phyloP scores from a whole-genome alignment of 2,329 filamentous ascomycete genomes.

The Xylaria hypoxylon region DNA sequence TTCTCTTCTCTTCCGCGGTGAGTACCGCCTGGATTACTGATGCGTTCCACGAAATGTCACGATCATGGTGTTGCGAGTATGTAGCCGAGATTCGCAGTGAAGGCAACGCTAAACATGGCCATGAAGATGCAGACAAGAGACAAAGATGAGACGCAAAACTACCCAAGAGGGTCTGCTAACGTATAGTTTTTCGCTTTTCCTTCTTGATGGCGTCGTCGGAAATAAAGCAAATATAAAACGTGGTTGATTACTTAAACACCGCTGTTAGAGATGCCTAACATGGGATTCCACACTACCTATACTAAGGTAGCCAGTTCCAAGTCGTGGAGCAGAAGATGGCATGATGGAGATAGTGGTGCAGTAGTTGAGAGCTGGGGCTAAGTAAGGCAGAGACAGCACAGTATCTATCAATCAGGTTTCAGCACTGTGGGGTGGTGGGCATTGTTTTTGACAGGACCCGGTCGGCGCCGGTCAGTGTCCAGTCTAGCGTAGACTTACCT shows the following conservation, averaged over 20 bases:
- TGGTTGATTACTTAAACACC: conserved; percentile 10
- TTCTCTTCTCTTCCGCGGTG: conserved; percentile 14
- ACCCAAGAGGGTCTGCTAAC: not conserved
- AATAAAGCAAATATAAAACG: not conserved
- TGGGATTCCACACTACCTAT: not conserved
- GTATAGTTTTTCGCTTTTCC: not conserved
- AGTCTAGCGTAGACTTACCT: too few relatives aligned
- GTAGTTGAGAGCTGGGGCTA: conserved; percentile 7
- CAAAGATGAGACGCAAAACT: conserved; percentile 9
- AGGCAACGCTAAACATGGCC: conserved; percentile 17
- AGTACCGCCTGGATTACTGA: conserved; percentile 20
- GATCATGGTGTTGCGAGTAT: conserved; percentile 31
- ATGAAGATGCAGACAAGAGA: conserved; percentile 11
- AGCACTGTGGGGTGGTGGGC: too few relatives aligned
- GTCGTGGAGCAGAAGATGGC: not conserved
- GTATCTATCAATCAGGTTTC: too few relatives aligned
- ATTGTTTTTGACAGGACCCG: too few relatives aligned
- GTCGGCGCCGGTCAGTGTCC: too few relatives aligned
- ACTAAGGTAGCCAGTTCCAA: too few relatives aligned
- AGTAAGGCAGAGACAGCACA: not conserved
- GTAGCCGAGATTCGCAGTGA: conserved; percentile 11
- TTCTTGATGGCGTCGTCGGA: conserved; percentile 6
- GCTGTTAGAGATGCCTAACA: conserved; percentile 1
- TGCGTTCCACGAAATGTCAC: conserved; percentile 11
- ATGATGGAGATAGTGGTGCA: not conserved